Percentiles rank a stretch among this genome's conserved stretches.
phyloP scores from a whole-genome alignment of 306 rosid species.

The Amphicarpaea edgeworthii region DNA sequence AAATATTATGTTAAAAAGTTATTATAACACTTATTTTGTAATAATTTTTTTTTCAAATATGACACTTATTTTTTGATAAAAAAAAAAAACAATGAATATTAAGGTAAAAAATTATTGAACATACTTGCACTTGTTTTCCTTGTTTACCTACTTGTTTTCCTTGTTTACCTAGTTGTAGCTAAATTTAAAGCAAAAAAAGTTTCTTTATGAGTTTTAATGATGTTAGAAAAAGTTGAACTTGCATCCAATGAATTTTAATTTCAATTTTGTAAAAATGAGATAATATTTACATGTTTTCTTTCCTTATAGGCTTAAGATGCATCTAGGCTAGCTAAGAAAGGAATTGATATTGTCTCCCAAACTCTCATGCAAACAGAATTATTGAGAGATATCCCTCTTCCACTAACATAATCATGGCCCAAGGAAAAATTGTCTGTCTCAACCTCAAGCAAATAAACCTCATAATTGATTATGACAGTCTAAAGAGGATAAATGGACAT shows the following conservation, averaged over 20 bases:
- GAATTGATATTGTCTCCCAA: background rate
- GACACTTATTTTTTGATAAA: no score
- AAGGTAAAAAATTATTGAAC: no score
- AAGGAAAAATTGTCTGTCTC: slow-evolving; percentile 29
- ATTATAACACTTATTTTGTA: no score
- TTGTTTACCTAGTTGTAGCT: no score
- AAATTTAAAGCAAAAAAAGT: no score
- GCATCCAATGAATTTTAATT: background rate
- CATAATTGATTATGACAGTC: slow-evolving; percentile 13
- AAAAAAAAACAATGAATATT: no score
- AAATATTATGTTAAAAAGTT: no score
- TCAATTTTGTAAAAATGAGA: background rate
- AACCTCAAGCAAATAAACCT: slow-evolving; percentile 36
- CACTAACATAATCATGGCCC: slow-evolving; percentile 39
- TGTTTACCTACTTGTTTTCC: no score
- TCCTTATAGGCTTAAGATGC: background rate
- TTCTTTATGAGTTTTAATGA: no score
- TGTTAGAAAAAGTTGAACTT: no score
- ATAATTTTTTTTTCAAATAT: no score
- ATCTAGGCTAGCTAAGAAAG: background rate
- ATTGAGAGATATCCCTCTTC: slow-evolving; percentile 21
- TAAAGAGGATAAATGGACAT: slow-evolving; percentile 1
- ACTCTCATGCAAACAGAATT: slow-evolving; percentile 2
- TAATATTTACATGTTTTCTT: background rate
- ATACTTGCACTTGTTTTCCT: no score